These are phyloP conservation scores for Ganoderma resinaceum DNA, from an alignment of 1,284 basidiomycete species.

Conservation along the genomic window DNA sequence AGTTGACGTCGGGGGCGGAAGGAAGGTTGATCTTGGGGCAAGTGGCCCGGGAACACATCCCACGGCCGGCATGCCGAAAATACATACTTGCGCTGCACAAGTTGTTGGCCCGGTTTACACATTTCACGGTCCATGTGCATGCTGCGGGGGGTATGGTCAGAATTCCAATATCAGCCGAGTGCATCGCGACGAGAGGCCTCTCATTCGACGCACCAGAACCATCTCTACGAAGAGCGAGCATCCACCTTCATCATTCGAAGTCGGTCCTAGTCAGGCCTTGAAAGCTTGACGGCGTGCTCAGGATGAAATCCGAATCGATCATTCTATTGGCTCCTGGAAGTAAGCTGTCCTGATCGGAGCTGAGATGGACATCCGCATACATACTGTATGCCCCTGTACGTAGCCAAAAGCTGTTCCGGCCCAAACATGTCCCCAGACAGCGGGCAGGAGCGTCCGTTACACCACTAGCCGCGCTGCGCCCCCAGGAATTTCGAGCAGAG, in stretches of 20 bases:
- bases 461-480: background rate
- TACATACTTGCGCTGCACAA: no score
- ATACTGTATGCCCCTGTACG: background rate
- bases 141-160: no score
- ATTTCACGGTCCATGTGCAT: background rate
- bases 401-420: background rate
- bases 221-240: background rate
- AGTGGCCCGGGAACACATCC: background rate
- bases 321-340: background rate
- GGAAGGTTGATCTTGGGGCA: background rate
- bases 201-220: conserved; percentile 1
- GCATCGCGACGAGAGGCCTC: background rate
- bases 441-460: background rate
- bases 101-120: background rate
- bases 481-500: background rate
- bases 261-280: no score
- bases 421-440: background rate
- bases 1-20: background rate
- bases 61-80: background rate
- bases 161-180: no score
- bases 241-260: background rate
- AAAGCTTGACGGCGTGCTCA: background rate
- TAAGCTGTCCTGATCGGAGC: background rate
- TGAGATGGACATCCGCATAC: background rate
- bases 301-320: background rate